These are phyloP conservation scores for Yamadazyma insecticola DNA, from an alignment of 805 yeast species.

Conservation along the genomic window DNA sequence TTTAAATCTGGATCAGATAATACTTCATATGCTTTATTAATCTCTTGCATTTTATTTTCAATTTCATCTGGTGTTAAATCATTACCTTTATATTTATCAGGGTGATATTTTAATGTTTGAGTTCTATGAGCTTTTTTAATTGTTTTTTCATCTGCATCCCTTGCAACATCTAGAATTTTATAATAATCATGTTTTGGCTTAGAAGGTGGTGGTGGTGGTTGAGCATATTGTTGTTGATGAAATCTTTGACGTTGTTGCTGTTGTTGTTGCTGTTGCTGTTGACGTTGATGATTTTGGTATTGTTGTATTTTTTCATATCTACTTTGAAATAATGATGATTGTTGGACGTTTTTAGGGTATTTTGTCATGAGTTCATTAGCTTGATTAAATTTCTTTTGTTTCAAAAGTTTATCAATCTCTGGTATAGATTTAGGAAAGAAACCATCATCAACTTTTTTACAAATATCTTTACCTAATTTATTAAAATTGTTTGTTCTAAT, in stretches of 20 bases:
- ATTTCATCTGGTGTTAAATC: constrained; percentile 63
- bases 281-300: constrained; percentile 22
- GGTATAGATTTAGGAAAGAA: constrained; percentile 39
- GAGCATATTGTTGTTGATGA: constrained; percentile 40
- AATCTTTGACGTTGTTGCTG: constrained; percentile 35
- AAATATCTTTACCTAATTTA: constrained; percentile 19
- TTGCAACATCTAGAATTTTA: constrained; percentile 64
- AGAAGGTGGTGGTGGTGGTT: constrained; percentile 16
- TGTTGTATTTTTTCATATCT: constrained; percentile 29
- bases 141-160: constrained; percentile 63
- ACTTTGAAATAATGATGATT: constrained; percentile 34
- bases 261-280: constrained; percentile 29
- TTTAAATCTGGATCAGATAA: constrained; percentile 63
- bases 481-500: constrained; percentile 19
- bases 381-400: constrained; percentile 26
- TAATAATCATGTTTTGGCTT: constrained; percentile 64
- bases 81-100: constrained; percentile 77
- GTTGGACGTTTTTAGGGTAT: constrained; percentile 31
- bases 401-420: constrained; percentile 32
- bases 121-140: constrained; percentile 79
- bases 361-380: constrained; percentile 35
- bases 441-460: constrained; percentile 18
- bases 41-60: constrained; percentile 83
- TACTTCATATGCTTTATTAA: constrained; percentile 89
- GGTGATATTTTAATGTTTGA: constrained; percentile 78